phyloP scores from a whole-genome alignment of 2,329 filamentous ascomycete genomes.

The Endothia cerciana region DNA sequence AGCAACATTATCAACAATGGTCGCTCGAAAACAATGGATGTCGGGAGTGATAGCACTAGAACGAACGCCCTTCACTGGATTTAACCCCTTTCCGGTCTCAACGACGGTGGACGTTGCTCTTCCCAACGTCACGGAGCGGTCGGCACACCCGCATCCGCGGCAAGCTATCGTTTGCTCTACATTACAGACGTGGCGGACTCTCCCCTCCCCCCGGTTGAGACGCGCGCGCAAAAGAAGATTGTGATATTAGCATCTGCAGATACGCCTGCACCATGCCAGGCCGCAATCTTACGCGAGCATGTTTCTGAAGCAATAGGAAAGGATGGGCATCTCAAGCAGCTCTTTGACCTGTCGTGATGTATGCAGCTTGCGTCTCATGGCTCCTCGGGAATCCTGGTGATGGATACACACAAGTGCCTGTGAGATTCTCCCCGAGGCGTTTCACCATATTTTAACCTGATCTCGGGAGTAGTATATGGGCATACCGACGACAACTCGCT shows the following conservation, averaged over 20 bases:
- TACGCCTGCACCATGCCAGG: neutral
- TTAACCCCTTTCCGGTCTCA: neutral
- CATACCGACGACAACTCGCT: too few relatives aligned
- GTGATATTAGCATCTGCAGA: neutral
- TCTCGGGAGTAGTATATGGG: too few relatives aligned
- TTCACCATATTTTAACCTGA: too few relatives aligned
- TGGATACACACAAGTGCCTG: too few relatives aligned
- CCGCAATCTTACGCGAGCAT: neutral
- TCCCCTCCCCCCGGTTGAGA: too few relatives aligned
- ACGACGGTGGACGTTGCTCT: too few relatives aligned
- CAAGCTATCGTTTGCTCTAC: neutral
- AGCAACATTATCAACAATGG: too few relatives aligned
- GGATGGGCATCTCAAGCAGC: neutral
- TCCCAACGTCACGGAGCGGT: neutral
- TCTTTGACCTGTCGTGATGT: neutral
- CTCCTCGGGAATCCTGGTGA: too few relatives aligned
- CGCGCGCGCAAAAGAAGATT: neutral
- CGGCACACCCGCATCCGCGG: neutral
- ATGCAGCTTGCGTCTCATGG: neutral
- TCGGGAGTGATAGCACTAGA: neutral
- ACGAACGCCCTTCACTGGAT: neutral
- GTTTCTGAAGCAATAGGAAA: too few relatives aligned
- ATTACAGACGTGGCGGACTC: too few relatives aligned
- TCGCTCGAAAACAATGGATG: too few relatives aligned
- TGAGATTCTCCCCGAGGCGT: too few relatives aligned